Evolutionary conservation across 2,329 filamentous ascomycete genomes (phyloP).

Genomic region (Immersiporthe knoxdaviesiana): DNA sequence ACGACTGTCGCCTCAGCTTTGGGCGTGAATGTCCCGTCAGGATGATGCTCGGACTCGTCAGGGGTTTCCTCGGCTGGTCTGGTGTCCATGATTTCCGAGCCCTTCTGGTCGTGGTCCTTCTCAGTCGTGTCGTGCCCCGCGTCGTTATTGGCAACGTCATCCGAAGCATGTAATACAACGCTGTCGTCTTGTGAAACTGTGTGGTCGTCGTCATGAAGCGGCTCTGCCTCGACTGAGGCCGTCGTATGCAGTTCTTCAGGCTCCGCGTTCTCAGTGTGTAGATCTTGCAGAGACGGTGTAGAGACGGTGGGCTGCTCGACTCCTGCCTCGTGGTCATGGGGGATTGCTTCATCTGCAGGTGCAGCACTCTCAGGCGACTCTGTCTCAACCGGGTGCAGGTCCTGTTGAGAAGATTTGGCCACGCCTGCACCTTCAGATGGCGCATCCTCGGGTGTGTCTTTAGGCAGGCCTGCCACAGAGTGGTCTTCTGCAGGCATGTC

Average conservation of each 20-base stretch:
- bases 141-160: background rate
- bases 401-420: background rate
- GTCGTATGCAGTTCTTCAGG: background rate
- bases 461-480: background rate
- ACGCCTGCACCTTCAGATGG: background rate
- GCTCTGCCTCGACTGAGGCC: background rate
- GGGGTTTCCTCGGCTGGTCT: background rate
- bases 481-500: background rate
- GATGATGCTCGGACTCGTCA: background rate
- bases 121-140: background rate
- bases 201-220: background rate
- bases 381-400: background rate
- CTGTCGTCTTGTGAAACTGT: background rate
- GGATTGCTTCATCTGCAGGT: background rate
- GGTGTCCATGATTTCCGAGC: background rate
- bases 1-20: background rate
- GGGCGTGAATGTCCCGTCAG: background rate
- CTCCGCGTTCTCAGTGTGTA: background rate
- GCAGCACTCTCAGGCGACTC: background rate
- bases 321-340: background rate
- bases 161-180: background rate
- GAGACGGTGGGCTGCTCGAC: background rate
- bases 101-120: background rate
- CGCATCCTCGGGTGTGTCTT: too few relatives aligned
- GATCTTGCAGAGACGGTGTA: background rate